Percentiles rank a stretch among this genome's conserved stretches.
phyloP scores from a whole-genome alignment of 2,329 filamentous ascomycete species.

The Penicillium sp. region DNA sequence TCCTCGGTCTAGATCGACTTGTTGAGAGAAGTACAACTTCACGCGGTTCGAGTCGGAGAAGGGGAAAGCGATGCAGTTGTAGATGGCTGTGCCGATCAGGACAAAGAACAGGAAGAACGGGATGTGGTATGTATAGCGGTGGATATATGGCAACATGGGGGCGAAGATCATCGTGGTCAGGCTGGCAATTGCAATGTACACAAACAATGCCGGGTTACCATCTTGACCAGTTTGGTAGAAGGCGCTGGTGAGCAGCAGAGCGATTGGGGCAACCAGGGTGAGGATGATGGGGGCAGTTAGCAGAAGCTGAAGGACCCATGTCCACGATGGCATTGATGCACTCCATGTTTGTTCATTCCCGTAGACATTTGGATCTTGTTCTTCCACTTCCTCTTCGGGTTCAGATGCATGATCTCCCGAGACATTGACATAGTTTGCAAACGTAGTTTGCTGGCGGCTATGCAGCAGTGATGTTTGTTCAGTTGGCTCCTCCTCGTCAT shows the following conservation, averaged over 20 bases:
- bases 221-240: slow-evolving; percentile 81
- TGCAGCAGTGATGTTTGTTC: slow-evolving; percentile 59
- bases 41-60: slow-evolving; percentile 77
- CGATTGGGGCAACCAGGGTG: slow-evolving; percentile 73
- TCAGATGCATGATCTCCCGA: slow-evolving; percentile 28
- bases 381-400: slow-evolving; percentile 24
- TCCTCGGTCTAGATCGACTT: slow-evolving; percentile 72
- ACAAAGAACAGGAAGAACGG: slow-evolving; percentile 73
- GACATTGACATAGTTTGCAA: slow-evolving; percentile 52
- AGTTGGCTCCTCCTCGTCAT: slow-evolving; percentile 43
- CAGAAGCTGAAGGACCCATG: slow-evolving; percentile 84
- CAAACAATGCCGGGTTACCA: slow-evolving; percentile 67
- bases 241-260: slow-evolving; percentile 68
- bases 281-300: slow-evolving; percentile 74
- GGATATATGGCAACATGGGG: slow-evolving; percentile 78
- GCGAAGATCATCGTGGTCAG: slow-evolving; percentile 70
- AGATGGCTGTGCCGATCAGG: slow-evolving; percentile 72
- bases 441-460: slow-evolving; percentile 51
- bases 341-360: slow-evolving; percentile 85
- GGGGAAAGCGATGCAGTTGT: slow-evolving; percentile 83
- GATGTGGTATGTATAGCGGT: slow-evolving; percentile 79
- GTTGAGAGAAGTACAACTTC: slow-evolving; percentile 85
- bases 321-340: slow-evolving; percentile 71
- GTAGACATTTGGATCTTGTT: slow-evolving; percentile 49
- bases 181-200: slow-evolving; percentile 68